A percentile compares a stretch with the other conserved stretches of the same genome.
phyloP scores from a whole-genome alignment of 768 basidiomycete species.

The Russula dissimulans region DNA sequence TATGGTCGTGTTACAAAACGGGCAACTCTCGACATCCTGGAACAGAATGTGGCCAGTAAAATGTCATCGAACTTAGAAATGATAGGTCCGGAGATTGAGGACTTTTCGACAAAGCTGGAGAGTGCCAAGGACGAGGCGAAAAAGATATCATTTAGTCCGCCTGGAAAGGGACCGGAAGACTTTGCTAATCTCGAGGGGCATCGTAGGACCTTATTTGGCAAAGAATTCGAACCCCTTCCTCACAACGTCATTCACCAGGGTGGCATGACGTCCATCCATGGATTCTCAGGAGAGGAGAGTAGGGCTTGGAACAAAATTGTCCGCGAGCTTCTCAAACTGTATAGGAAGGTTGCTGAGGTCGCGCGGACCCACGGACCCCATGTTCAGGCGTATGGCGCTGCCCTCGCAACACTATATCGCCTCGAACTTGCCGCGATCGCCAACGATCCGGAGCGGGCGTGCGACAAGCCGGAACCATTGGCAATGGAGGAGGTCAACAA shows the following conservation, averaged over 20 bases:
- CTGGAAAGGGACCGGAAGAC: neutral
- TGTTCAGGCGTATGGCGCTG: constrained; percentile 28
- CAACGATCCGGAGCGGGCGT: constrained; percentile 17
- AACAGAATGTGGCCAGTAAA: constrained; percentile 29
- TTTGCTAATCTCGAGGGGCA: neutral
- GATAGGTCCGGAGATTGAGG: constrained; percentile 8
- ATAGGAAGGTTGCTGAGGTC: constrained; percentile 22
- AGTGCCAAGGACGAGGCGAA: constrained; percentile 15
- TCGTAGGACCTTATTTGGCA: neutral
- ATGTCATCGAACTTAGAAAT: constrained; percentile 23
- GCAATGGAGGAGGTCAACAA: constrained; percentile 25
- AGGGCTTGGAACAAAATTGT: constrained; percentile 23
- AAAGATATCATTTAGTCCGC: neutral
- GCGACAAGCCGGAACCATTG: constrained; percentile 22
- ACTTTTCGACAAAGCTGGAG: constrained; percentile 6
- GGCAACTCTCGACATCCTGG: constrained; percentile 30
- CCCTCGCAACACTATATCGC: constrained; percentile 27
- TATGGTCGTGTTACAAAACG: constrained; percentile 32
- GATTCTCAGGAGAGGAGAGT: constrained; percentile 18
- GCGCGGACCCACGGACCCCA: constrained; percentile 26
- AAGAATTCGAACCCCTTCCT: constrained; percentile 19
- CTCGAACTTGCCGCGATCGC: constrained; percentile 23
- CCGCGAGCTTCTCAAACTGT: constrained; percentile 20
- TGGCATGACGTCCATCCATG: constrained; percentile 19
- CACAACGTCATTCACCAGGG: neutral